phyloP scores from a whole-genome alignment of 768 basidiomycete species.

The Boletus subcaerulescens region DNA sequence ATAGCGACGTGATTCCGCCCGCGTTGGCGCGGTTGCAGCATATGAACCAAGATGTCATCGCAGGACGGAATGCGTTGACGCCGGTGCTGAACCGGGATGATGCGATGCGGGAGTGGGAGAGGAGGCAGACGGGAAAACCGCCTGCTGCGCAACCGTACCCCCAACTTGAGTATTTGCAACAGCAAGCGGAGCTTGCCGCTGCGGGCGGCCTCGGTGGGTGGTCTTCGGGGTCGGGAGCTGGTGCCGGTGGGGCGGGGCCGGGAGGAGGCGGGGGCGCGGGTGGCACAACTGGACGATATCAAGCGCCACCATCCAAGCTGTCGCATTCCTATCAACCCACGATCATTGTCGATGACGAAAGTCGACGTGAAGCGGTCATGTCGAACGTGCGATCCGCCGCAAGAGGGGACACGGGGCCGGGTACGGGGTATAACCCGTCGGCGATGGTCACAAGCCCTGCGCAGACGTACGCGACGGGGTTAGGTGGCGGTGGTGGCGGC shows the following conservation, averaged over 20 bases:
- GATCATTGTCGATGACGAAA: constrained; percentile 63
- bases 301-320: constrained; percentile 31
- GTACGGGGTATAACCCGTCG: constrained; percentile 41
- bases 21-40: constrained; percentile 87
- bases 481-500: constrained; percentile 4
- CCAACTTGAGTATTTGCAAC: constrained; percentile 87
- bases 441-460: constrained; percentile 72
- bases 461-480: constrained; percentile 57
- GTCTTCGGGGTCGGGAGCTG: constrained; percentile 34
- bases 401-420: constrained; percentile 42
- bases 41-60: constrained; percentile 81
- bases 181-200: constrained; percentile 84
- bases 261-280: constrained; percentile 27
- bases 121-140: constrained; percentile 74
- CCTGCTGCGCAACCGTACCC: constrained; percentile 77
- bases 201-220: constrained; percentile 59
- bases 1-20: constrained; percentile 85
- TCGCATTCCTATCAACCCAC: constrained; percentile 48
- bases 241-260: constrained; percentile 15
- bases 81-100: constrained; percentile 95
- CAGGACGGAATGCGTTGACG: constrained; percentile 73
- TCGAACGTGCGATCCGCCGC: constrained; percentile 71
- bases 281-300: constrained; percentile 43
- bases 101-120: constrained; percentile 93
- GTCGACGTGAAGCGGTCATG: constrained; percentile 76